These are phyloP conservation scores for Corchorus olitorius DNA, from an alignment of 345 rosid genomes.

Conservation along the genomic window DNA sequence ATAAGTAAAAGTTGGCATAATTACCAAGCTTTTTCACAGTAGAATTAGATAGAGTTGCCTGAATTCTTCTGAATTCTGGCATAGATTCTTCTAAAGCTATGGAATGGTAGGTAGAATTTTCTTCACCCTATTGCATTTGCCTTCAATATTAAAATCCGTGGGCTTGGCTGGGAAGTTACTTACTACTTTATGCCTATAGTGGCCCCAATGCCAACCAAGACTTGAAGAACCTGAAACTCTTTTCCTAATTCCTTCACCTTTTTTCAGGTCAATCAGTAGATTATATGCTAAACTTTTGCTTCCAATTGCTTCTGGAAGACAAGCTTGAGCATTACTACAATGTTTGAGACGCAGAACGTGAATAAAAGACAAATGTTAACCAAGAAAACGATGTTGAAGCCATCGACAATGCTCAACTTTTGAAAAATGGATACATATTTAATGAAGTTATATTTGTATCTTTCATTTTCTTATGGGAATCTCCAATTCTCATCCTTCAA, in stretches of 20 bases:
- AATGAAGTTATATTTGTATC: neutral
- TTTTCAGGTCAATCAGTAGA: neutral
- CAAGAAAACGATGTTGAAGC: neutral
- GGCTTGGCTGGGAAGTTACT: neutral
- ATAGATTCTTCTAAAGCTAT: conserved; percentile 3
- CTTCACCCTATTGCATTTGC: neutral
- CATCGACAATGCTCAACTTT: neutral
- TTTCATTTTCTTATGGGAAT: neutral
- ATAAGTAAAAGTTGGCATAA: neutral
- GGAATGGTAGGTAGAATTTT: neutral
- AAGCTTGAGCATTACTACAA: neutral
- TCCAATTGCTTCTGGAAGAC: conserved; percentile 8
- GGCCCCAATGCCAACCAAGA: neutral
- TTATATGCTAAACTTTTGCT: neutral
- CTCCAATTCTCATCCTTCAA: conserved; percentile 4
- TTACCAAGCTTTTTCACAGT: neutral
- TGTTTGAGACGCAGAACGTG: neutral
- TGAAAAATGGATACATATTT: neutral
- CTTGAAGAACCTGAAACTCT: neutral
- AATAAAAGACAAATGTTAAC: neutral
- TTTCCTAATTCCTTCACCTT: neutral
- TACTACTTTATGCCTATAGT: neutral
- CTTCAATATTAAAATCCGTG: neutral
- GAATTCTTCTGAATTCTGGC: neutral
- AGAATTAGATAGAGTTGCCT: neutral